Percentiles rank a stretch among this genome's conserved stretches.
Conservation (phyloP, 345 rosid genomes). For the Acer yangbiense region DNA sequence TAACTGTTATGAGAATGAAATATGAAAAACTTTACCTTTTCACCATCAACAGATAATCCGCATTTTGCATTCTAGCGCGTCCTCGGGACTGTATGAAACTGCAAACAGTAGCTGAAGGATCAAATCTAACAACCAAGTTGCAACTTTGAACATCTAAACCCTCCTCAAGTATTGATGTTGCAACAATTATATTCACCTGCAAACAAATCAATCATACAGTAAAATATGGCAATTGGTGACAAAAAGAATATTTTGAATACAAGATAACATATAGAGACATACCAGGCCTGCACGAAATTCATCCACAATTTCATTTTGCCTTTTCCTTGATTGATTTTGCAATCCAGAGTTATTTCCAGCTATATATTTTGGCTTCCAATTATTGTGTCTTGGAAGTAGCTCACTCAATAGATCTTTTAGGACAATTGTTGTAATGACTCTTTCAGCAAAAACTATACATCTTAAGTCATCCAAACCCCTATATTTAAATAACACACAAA, state of each 20-base stretch:
- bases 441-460: constrained; percentile 81
- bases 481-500: constrained; percentile 12
- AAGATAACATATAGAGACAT: constrained; percentile 2
- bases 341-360: constrained; percentile 70
- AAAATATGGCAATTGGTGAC: not conserved
- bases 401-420: constrained; percentile 55
- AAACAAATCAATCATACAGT: constrained; percentile 18
- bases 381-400: constrained; percentile 53
- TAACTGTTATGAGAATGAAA: not conserved
- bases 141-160: constrained; percentile 94
- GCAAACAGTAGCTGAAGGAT: constrained; percentile 73
- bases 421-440: constrained; percentile 71
- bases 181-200: constrained; percentile 82
- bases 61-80: constrained; percentile 87
- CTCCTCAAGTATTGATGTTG: constrained; percentile 97
- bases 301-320: constrained; percentile 74
- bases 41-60: constrained; percentile 82
- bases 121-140: constrained; percentile 85
- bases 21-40: constrained; percentile 39
- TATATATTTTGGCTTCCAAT: constrained; percentile 67
- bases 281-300: constrained; percentile 83
- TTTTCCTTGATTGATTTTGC: constrained; percentile 60
- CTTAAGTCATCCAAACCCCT: constrained; percentile 65
- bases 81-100: constrained; percentile 99
- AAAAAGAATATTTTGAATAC: constrained; percentile 4